A percentile compares a stretch with the other conserved stretches of the same genome.
Evolutionary conservation across 2,329 filamentous ascomycete species (phyloP).

Genomic region (Cercospora zeina): DNA sequence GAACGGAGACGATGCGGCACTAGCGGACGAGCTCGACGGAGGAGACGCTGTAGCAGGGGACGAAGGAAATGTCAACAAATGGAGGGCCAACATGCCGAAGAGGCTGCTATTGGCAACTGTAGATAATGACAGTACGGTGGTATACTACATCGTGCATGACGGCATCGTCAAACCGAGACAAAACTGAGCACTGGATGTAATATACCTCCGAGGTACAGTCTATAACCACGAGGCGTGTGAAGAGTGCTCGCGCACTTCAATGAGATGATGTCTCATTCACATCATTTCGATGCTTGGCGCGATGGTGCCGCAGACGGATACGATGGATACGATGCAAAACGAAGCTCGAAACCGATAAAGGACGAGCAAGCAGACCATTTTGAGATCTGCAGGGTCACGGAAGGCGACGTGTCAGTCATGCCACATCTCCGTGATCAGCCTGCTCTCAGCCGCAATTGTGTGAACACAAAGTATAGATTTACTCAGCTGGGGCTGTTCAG

Average conservation of each 20-base stretch:
- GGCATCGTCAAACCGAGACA: conserved; percentile 84
- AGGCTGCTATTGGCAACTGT: conserved; percentile 71
- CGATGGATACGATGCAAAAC: not conserved
- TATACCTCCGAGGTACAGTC: not conserved
- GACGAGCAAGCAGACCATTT: not conserved
- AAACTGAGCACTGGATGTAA: conserved; percentile 56
- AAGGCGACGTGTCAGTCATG: not conserved
- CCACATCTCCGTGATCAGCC: not conserved
- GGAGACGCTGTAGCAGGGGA: conserved; percentile 31
- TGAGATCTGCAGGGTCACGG: not conserved
- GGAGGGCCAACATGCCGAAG: conserved; percentile 55
- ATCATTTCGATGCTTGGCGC: not conserved
- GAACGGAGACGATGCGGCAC: conserved; percentile 19
- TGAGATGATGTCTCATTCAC: too few species aligned
- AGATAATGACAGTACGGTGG: conserved; percentile 77
- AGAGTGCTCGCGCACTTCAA: too few species aligned
- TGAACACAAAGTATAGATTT: not conserved
- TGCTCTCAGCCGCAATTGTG: not conserved
- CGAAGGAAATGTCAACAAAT: conserved; percentile 37
- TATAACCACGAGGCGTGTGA: too few species aligned
- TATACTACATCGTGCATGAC: conserved; percentile 82
- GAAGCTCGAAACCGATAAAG: not conserved
- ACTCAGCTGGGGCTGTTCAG: not conserved
- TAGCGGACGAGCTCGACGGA: conserved; percentile 5
- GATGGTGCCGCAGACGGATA: not conserved